A percentile compares a stretch with the other conserved stretches of the same genome.
phyloP scores from a whole-genome alignment of 208 protist species.

The Leishmania amazonensis region DNA sequence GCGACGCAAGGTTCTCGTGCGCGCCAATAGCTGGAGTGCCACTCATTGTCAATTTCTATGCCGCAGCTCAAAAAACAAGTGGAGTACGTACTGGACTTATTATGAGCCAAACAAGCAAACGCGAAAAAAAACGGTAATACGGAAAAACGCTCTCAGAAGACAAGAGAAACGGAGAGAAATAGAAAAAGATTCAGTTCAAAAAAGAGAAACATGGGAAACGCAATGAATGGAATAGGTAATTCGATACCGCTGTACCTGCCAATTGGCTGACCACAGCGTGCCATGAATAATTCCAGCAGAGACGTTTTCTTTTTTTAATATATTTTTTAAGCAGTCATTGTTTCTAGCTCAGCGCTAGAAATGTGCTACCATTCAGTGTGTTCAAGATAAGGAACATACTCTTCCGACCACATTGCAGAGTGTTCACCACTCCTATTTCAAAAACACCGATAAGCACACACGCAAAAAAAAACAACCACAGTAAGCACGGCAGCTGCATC shows the following conservation, averaged over 20 bases:
- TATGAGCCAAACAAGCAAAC: background rate
- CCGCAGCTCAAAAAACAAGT: background rate
- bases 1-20: background rate
- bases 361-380: background rate
- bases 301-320: background rate
- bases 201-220: too few relatives aligned
- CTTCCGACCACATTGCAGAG: background rate
- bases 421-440: background rate
- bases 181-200: background rate
- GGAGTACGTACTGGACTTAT: background rate
- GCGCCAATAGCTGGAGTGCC: background rate
- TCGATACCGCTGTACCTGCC: too few relatives aligned
- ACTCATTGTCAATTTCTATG: constrained; percentile 2
- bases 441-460: background rate
- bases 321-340: background rate
- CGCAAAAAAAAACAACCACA: background rate
- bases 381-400: too few relatives aligned
- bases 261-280: background rate
- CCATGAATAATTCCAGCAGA: background rate
- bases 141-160: background rate
- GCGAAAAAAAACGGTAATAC: background rate
- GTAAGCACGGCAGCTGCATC: background rate
- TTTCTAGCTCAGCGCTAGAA: background rate
- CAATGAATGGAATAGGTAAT: too few relatives aligned
- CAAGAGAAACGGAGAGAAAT: background rate